These are phyloP conservation scores for Cystobasidiaceae sp. DNA, from an alignment of 1,284 basidiomycete species.

Conservation along the genomic window DNA sequence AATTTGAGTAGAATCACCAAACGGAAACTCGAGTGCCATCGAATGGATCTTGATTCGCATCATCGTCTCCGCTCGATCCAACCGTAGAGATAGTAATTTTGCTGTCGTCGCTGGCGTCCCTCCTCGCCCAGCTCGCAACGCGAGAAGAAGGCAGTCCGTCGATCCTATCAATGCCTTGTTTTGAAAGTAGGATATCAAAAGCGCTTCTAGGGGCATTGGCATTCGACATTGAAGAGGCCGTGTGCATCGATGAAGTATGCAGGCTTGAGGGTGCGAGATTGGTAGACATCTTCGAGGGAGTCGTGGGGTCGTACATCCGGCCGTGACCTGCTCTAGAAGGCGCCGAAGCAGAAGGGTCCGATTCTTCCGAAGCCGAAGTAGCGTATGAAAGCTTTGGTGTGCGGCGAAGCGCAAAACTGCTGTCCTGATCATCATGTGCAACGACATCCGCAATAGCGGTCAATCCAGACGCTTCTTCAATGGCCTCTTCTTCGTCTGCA, in stretches of 20 bases:
- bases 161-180: neutral
- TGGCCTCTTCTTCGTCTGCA: too few relatives aligned
- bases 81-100: neutral
- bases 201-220: neutral
- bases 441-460: too few relatives aligned
- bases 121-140: neutral
- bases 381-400: too few relatives aligned
- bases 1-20: too few relatives aligned
- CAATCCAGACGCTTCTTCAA: too few relatives aligned
- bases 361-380: too few relatives aligned
- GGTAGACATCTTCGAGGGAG: too few relatives aligned
- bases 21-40: neutral
- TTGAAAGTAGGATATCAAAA: neutral
- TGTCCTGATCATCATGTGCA: too few relatives aligned
- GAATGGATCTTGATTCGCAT: neutral
- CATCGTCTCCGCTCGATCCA: neutral
- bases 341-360: too few relatives aligned
- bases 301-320: too few relatives aligned
- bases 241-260: neutral
- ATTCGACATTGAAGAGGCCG: conserved; percentile 6
- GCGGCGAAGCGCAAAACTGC: too few relatives aligned
- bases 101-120: conserved; percentile 4
- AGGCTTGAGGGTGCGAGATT: neutral
- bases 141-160: conserved; percentile 5
- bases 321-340: too few relatives aligned